Percentiles rank a stretch among this genome's conserved stretches.
These are phyloP conservation scores for Mesotaenium endlicherianum DNA, from an alignment of 139 green algal genomes.

Conservation along the genomic window DNA sequence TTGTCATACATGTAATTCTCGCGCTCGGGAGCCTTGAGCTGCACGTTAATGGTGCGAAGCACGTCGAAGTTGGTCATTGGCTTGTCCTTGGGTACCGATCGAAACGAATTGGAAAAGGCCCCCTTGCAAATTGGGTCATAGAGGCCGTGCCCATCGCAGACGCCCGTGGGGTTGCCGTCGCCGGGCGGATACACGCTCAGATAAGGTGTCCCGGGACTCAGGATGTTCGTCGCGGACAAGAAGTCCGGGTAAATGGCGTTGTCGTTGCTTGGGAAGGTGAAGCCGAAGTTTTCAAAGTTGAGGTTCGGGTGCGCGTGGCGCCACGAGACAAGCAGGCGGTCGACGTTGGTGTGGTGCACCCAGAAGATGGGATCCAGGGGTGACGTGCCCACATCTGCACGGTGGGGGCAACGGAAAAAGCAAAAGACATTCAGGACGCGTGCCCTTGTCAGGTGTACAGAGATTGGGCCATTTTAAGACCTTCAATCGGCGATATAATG, in stretches of 20 bases:
- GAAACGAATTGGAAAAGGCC: too few species aligned
- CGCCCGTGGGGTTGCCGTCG: neutral
- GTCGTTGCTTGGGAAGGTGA: neutral
- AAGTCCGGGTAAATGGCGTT: neutral
- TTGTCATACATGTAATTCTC: constrained; percentile 10
- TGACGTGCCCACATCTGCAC: too few species aligned
- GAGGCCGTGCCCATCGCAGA: neutral
- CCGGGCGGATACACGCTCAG: neutral
- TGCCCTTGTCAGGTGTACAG: too few species aligned
- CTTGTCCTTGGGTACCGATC: too few species aligned
- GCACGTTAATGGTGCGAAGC: neutral
- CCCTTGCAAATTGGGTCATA: neutral
- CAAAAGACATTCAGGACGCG: too few species aligned
- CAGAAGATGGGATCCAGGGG: constrained; percentile 53
- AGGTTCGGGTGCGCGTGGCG: neutral
- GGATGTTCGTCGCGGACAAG: neutral
- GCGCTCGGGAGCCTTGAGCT: neutral
- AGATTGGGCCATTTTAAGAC: too few species aligned
- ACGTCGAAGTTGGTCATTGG: constrained; percentile 3
- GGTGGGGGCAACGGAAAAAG: too few species aligned
- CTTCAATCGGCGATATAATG: too few species aligned
- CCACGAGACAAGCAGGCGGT: neutral
- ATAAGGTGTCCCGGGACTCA: neutral
- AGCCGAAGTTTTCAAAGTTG: neutral
- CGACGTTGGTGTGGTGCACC: constrained; percentile 46